Base-by-base conservation (phyloP, 257 asterid species). In the Fraxinus quadrangulata region DNA sequence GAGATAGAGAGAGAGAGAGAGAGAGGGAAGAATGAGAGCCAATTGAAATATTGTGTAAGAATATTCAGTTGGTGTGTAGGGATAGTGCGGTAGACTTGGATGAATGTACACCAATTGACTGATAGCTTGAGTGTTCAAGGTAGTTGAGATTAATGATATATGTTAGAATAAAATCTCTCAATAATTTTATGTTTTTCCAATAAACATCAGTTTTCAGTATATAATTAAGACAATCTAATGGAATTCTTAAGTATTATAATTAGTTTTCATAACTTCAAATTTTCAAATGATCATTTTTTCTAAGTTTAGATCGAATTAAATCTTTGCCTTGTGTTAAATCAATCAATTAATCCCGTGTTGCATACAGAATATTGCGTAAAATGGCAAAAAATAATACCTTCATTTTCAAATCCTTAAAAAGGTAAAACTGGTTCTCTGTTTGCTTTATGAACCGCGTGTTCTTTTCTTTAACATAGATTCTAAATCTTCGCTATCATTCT, bases 21-120 rank as follows among this genome's bases (percentile, higher is more conserved):
- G 83, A 84, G 85, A 79, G 84, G 90, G 90, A 84, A 69, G 81
- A 81, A 79, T 49, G 80, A 80, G 82, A 79, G 56, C 86, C 88
- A 84, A 79, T 79, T 81, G 83, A 74, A 67, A 70, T 28, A 54
- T 63, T 40, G 47, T 37, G 65, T 13, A 5, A 19, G 65, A 47
- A 16, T 71, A n/a, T n/a, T 1, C 28, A 9, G 28, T 59, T 21
- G 67, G 26, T 56, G 66, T 8, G 76, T 74, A 54, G 40, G 77
- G 77, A 79, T 36, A 75, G 70, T 65, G 72, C 12, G 72, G 67
- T 42, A 36, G 68, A 65, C 45, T 77, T 72, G 70, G 75, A 65
- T 40, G 14, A 73, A 9, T 34, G 70, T 71, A 71, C 56, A 75
- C 74, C 81, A 79, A 47, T 39, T 69, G 37, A 47, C 16, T 70